Conservation (phyloP, 23 red algal genomes). For the Pyropia haitanensis region DNA sequence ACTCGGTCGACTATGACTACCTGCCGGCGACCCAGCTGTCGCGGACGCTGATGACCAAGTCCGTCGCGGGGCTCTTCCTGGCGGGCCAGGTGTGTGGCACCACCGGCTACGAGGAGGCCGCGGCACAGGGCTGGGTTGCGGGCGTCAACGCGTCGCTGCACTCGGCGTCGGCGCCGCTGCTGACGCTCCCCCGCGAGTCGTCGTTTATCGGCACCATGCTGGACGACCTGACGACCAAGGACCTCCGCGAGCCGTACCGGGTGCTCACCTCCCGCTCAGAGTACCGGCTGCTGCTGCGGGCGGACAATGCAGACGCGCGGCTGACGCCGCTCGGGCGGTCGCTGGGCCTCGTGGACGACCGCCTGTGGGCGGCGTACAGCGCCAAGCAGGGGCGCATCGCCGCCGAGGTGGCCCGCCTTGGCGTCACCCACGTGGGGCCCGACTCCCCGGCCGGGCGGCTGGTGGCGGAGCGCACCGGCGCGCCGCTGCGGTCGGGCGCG, state of each 20-base stretch:
- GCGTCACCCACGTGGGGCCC: conserved; percentile 16
- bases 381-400: conserved; percentile 59
- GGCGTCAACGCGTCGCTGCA: conserved; percentile 77
- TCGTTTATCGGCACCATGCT: conserved; percentile 97
- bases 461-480: conserved; percentile 16
- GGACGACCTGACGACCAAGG: conserved; percentile 96
- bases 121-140: conserved; percentile 82
- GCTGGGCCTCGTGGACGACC: conserved; percentile 88
- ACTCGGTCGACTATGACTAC: conserved; percentile 99
- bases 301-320: conserved; percentile 91
- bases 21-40: conserved; percentile 81
- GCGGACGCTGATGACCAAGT: conserved; percentile 71
- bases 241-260: conserved; percentile 91
- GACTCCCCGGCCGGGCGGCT: conserved; percentile 11
- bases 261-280: conserved; percentile 95
- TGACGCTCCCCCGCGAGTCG: conserved; percentile 55
- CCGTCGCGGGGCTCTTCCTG: conserved; percentile 80
- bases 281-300: conserved; percentile 85
- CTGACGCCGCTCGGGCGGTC: conserved; percentile 75
- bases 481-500: conserved; percentile 28
- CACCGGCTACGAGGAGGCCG: conserved; percentile 98
- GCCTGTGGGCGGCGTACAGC: conserved; percentile 63
- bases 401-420: conserved; percentile 44
- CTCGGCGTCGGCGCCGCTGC: conserved; percentile 26
- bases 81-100: conserved; percentile 96